Evolutionary conservation across 441 rosid species (phyloP).

Genomic region (Adansonia rubrostipa): DNA sequence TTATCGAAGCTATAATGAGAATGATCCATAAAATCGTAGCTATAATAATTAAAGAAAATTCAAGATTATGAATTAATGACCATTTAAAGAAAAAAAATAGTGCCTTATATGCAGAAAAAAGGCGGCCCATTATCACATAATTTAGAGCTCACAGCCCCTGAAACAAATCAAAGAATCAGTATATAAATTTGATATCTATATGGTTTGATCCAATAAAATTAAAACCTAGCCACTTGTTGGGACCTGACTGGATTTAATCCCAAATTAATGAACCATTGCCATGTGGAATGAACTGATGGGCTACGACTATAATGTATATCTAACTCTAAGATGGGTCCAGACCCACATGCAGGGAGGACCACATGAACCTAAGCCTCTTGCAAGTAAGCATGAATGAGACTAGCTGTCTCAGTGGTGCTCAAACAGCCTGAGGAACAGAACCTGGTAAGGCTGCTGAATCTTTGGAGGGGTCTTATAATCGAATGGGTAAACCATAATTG

Average conservation of each 20-base stretch:
- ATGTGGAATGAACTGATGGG: background rate
- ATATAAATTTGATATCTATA: background rate
- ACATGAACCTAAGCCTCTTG: background rate
- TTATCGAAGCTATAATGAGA: too few species aligned
- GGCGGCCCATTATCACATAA: background rate
- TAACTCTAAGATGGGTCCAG: constrained; percentile 11
- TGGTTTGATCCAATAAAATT: constrained; percentile 17
- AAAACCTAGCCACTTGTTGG: constrained; percentile 1
- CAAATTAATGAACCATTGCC: background rate
- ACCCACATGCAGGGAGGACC: constrained; percentile 18
- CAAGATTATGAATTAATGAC: too few species aligned
- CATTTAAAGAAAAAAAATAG: too few species aligned
- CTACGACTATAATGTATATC: background rate
- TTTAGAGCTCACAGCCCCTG: background rate
- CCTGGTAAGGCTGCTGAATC: background rate
- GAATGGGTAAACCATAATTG: constrained; percentile 54
- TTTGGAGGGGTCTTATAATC: constrained; percentile 6
- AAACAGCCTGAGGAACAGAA: background rate
- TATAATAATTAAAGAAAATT: too few species aligned
- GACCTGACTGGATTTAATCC: background rate
- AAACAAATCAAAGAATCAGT: constrained; percentile 17
- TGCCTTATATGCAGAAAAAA: background rate
- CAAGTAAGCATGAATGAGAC: background rate
- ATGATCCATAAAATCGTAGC: too few species aligned
- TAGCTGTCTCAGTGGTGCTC: background rate